phyloP scores from a whole-genome alignment of 2,329 filamentous ascomycete genomes.

The Colletotrichum sp. region DNA sequence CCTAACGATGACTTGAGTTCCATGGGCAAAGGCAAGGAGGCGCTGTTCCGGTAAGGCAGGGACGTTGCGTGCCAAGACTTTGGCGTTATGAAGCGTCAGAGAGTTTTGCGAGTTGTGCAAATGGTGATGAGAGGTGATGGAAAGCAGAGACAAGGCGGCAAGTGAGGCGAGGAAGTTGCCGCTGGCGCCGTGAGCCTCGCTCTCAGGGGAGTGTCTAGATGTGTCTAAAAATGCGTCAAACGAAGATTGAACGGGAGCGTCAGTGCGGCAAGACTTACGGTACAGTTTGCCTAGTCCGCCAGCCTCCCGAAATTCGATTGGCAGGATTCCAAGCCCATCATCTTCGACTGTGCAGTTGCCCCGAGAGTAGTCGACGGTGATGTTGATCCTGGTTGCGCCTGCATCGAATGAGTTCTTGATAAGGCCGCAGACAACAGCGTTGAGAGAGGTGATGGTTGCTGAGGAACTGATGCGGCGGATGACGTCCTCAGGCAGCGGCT shows the following conservation, averaged over 20 bases:
- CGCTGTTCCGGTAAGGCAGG: constrained; percentile 65
- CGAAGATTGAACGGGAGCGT: background rate
- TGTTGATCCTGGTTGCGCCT: constrained; percentile 67
- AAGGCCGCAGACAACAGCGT: constrained; percentile 73
- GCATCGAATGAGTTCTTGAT: constrained; percentile 88
- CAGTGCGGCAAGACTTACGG: constrained; percentile 55
- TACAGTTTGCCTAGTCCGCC: constrained; percentile 78
- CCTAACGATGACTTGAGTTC: constrained; percentile 77
- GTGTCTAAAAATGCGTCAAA: constrained; percentile 63
- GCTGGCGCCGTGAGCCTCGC: constrained; percentile 65
- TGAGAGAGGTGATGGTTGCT: constrained; percentile 76
- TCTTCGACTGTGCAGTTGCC: constrained; percentile 85
- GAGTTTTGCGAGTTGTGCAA: constrained; percentile 66
- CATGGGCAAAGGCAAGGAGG: constrained; percentile 62
- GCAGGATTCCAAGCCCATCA: constrained; percentile 78
- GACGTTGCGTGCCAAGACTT: constrained; percentile 65
- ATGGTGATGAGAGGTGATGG: constrained; percentile 74
- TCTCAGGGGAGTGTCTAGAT: constrained; percentile 66
- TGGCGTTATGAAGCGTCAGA: constrained; percentile 73
- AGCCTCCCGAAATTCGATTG: constrained; percentile 70
- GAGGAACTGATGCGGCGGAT: constrained; percentile 85
- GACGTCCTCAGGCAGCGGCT: constrained; percentile 72
- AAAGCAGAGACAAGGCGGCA: constrained; percentile 76
- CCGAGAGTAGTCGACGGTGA: constrained; percentile 75
- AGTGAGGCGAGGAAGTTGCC: constrained; percentile 82